These are phyloP conservation scores for Penicillium goetzii DNA, from an alignment of 495 filamentous ascomycete species.

Conservation along the genomic window DNA sequence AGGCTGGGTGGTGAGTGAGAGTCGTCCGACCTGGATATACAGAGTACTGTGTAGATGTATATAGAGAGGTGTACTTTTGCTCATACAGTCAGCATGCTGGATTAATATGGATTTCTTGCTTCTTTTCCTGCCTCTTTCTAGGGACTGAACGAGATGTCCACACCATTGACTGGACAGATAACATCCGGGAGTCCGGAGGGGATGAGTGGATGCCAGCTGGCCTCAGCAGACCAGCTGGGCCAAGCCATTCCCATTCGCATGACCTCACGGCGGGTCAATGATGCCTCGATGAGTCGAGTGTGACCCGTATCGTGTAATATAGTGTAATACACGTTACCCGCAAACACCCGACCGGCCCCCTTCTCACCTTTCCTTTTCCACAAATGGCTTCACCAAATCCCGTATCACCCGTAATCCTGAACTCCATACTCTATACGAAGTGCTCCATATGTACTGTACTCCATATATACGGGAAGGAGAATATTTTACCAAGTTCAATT, in stretches of 20 bases:
- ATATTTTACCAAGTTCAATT: slow-evolving; percentile 2
- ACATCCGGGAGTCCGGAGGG: neutral
- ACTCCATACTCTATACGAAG: neutral
- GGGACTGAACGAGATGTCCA: neutral
- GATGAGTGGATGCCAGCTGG: slow-evolving; percentile 18
- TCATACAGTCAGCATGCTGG: neutral
- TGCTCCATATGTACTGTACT: neutral
- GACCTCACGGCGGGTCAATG: slow-evolving; percentile 35
- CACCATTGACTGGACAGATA: neutral
- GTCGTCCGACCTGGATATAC: neutral
- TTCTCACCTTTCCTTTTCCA: neutral
- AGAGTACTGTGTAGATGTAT: neutral
- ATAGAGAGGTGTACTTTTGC: neutral
- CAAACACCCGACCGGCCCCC: slow-evolving; percentile 26
- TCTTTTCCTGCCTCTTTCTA: neutral
- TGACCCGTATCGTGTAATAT: slow-evolving; percentile 21
- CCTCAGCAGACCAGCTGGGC: slow-evolving; percentile 9
- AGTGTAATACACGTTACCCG: slow-evolving; percentile 23
- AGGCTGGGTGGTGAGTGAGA: neutral
- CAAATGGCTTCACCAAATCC: neutral
- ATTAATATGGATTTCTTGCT: neutral
- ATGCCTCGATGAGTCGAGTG: slow-evolving; percentile 28
- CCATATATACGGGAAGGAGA: neutral
- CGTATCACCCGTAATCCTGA: neutral
- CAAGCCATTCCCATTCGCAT: slow-evolving; percentile 22